Evolutionary conservation across 2,329 filamentous ascomycete species (phyloP).

Genomic region (Gaeumannomyces sp.): DNA sequence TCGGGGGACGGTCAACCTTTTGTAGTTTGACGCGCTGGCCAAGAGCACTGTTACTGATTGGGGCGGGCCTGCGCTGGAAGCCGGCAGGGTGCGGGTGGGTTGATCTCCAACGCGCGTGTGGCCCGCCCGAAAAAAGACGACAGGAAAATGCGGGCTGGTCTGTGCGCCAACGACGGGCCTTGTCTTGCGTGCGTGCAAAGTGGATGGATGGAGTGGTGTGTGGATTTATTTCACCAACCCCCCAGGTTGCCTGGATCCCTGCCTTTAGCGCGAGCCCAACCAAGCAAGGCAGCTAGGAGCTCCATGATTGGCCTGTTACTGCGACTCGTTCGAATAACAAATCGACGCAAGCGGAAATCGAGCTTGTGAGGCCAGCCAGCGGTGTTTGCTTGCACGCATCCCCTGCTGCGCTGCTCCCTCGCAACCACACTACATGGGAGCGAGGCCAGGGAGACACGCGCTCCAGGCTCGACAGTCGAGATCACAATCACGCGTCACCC

Average conservation of each 20-base stretch:
- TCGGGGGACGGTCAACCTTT: conserved; percentile 50
- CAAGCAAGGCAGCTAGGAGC: not conserved
- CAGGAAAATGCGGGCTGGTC: not conserved
- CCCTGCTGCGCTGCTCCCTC: not conserved
- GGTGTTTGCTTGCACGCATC: not conserved
- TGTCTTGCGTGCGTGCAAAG: not conserved
- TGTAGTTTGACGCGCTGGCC: conserved; percentile 53
- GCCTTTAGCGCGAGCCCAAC: not conserved
- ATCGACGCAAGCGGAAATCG: not conserved
- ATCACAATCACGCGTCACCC: not conserved
- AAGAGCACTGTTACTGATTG: conserved; percentile 53
- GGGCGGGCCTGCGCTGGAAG: conserved; percentile 4
- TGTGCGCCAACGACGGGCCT: not conserved
- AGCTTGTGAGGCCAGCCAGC: not conserved
- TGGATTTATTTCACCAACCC: not conserved
- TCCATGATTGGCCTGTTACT: not conserved
- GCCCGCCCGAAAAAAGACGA: conserved; percentile 1
- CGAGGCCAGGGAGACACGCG: no score
- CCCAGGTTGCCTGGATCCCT: not conserved
- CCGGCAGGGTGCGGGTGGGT: not conserved
- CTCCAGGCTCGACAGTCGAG: not conserved
- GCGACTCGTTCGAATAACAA: not conserved
- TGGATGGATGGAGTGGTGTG: not conserved
- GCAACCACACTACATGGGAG: not conserved
- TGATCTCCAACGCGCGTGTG: not conserved